Percentiles rank a stretch among this genome's conserved stretches.
Conservation (phyloP, 768 basidiomycete species). For the Xerocomus brunneocitrinus region DNA sequence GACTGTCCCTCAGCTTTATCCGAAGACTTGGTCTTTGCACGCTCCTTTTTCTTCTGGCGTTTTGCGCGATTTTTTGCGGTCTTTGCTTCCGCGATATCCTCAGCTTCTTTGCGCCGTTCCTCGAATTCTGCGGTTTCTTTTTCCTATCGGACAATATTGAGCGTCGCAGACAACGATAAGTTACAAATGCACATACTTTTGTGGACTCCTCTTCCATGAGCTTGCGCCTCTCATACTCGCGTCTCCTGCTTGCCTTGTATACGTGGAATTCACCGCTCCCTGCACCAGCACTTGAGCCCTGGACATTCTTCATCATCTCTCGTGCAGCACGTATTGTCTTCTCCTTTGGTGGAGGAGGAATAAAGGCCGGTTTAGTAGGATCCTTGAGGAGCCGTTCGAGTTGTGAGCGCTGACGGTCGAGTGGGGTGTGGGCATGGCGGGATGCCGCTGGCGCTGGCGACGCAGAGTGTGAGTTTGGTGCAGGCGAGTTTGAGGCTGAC, state of each 20-base stretch:
- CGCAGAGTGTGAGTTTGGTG: constrained; percentile 25
- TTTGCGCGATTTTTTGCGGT: constrained; percentile 95
- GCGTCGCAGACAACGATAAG: neutral
- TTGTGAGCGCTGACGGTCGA: constrained; percentile 56
- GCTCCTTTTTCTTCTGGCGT: constrained; percentile 87
- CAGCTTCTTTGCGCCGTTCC: constrained; percentile 62
- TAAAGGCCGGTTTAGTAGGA: constrained; percentile 73
- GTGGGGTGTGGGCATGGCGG: constrained; percentile 47
- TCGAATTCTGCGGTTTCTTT: constrained; percentile 68
- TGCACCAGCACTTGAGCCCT: constrained; percentile 95
- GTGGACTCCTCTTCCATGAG: constrained; percentile 78
- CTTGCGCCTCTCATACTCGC: constrained; percentile 94
- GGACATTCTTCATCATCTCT: constrained; percentile 99
- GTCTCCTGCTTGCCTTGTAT: constrained; percentile 89
- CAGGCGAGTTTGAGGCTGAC: constrained; percentile 29
- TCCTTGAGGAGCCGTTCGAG: constrained; percentile 89
- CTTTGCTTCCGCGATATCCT: constrained; percentile 74
- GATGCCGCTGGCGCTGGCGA: constrained; percentile 29
- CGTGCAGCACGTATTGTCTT: constrained; percentile 76
- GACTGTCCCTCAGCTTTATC: constrained; percentile 23
- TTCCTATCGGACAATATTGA: constrained; percentile 47
- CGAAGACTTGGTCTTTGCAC: constrained; percentile 44
- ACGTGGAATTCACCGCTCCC: constrained; percentile 98
- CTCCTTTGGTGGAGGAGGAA: constrained; percentile 79
- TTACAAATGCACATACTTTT: constrained; percentile 48